Evolutionary conservation across 2,329 filamentous ascomycete species (phyloP).

Genomic region (Thielaviopsis cerberus): DNA sequence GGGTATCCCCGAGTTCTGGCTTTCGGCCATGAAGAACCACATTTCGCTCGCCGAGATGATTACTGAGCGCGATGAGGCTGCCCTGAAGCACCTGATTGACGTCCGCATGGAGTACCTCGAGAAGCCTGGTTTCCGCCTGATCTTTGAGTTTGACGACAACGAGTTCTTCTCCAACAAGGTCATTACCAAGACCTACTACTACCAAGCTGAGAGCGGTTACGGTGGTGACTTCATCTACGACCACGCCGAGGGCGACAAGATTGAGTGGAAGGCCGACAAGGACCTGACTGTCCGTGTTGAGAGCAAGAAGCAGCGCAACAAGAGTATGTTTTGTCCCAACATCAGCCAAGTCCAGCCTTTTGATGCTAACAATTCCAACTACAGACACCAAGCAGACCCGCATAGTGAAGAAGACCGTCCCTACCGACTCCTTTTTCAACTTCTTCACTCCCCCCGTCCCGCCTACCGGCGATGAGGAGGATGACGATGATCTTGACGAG

Average conservation of each 20-base stretch:
- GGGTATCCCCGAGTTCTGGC: slow-evolving; percentile 97
- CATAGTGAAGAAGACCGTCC: slow-evolving; percentile 96
- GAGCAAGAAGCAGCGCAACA: slow-evolving; percentile 99
- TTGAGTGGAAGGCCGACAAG: slow-evolving; percentile 86
- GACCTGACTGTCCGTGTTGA: slow-evolving; percentile 88
- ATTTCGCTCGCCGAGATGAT: slow-evolving; percentile 95
- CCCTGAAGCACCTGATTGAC: slow-evolving; percentile 74
- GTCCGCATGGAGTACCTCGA: slow-evolving; percentile 99
- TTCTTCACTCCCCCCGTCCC: slow-evolving; percentile 94
- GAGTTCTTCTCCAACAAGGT: slow-evolving; percentile 96
- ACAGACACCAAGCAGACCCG: slow-evolving; percentile 96
- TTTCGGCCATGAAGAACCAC: slow-evolving; percentile 99
- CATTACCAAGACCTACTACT: slow-evolving; percentile 96
- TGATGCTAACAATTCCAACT: neutral
- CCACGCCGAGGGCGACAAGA: slow-evolving; percentile 93
- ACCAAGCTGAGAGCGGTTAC: slow-evolving; percentile 96
- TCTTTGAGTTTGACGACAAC: slow-evolving; percentile 92
- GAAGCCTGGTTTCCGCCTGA: slow-evolving; percentile 90
- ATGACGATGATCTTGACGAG: slow-evolving; percentile 58
- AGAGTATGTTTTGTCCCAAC: slow-evolving; percentile 49
- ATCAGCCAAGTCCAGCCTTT: slow-evolving; percentile 12
- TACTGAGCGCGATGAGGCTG: slow-evolving; percentile 88
- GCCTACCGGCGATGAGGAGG: slow-evolving; percentile 50
- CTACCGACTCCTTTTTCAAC: slow-evolving; percentile 97
- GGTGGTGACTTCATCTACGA: slow-evolving; percentile 99